Evolutionary conservation across 2,329 filamentous ascomycete genomes (phyloP), one percentile per base, ranked within the genome.

Genomic region (Venturiaceae sp.): DNA sequence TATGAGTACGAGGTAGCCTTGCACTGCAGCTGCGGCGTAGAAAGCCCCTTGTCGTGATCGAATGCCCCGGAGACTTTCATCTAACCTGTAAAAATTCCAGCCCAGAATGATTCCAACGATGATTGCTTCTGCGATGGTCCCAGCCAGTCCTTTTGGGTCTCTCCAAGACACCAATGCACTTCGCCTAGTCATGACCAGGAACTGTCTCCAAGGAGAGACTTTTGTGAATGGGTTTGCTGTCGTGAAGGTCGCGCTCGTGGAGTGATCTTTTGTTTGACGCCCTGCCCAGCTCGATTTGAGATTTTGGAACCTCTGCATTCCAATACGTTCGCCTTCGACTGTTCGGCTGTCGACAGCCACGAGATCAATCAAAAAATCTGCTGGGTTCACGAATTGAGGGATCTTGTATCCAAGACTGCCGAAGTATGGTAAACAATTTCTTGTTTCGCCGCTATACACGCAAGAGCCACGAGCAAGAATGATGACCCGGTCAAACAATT

Each of bases 1-100:
- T 11, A 90, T 76, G 11, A 92, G 76, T 54, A 90, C 85, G 2
- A 92, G 76, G 66, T 92, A 92, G 1, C 86, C 87, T 66, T 92
- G 88, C 6, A 92, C 75, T 4, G 82, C 85, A 6, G 85, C 79
- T 0, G 85, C 83, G 1, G 82, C 88, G 64, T 91, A 92, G 0
- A 92, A 71, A 5, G 85, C 86, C 52, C 86, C 88, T 68, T 92
- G 75, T 1, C 87, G 79, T 26, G 87, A 90, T 28, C 87, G 80
- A 53, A 92, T 91, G 0, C 88, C 88, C 0, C 86, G 76, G 52
- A 86, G 80, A 59, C 85, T 85, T 11, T 82, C 77, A 1, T 81
- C 80, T 0, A 91, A 75, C 26, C 83, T 72, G 63, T 82, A 82
- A 66, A 90, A 92, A 32, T 90, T 83, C 76, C 87, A 90, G 0